Evolutionary conservation across 352 stramenopile species (phyloP).

Genomic region (Plasmopara muralis): DNA sequence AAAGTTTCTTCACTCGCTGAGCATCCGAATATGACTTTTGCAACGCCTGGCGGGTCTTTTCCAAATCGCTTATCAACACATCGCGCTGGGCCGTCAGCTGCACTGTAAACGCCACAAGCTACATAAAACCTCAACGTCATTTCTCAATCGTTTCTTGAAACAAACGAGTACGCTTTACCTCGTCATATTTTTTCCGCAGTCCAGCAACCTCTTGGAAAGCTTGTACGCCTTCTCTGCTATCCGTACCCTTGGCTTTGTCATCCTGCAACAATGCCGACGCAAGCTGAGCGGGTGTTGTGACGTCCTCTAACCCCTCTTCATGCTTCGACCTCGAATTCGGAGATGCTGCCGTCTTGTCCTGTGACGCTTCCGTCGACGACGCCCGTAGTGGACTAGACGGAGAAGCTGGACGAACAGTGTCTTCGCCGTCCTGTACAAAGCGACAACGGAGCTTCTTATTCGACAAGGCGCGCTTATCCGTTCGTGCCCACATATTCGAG

Average conservation of each 20-base stretch:
- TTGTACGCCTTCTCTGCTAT: conserved; percentile 31
- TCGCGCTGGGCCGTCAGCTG: conserved; percentile 82
- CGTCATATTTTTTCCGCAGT: conserved; percentile 86
- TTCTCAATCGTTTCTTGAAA: not conserved
- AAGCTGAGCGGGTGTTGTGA: conserved; percentile 45
- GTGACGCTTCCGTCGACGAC: conserved; percentile 9
- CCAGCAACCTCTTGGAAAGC: conserved; percentile 52
- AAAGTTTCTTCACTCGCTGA: conserved; percentile 56
- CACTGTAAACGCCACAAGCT: conserved; percentile 85
- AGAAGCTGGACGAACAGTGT: conserved; percentile 5
- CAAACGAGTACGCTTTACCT: conserved; percentile 29
- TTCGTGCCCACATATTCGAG: conserved; percentile 78
- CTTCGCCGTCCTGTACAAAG: conserved; percentile 57
- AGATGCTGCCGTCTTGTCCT: conserved; percentile 10
- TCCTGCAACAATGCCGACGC: conserved; percentile 60
- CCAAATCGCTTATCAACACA: conserved; percentile 76
- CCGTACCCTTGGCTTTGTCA: conserved; percentile 24
- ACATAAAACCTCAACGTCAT: conserved; percentile 4
- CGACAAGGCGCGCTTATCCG: conserved; percentile 68
- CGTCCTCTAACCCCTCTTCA: conserved; percentile 16
- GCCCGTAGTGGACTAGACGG: conserved; percentile 10
- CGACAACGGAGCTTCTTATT: conserved; percentile 88
- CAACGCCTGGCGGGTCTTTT: conserved; percentile 70
- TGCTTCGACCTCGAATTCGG: conserved; percentile 18
- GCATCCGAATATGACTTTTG: conserved; percentile 63